Conservation (phyloP, 1,284 basidiomycete genomes). For the Trichosporon asahii region DNA sequence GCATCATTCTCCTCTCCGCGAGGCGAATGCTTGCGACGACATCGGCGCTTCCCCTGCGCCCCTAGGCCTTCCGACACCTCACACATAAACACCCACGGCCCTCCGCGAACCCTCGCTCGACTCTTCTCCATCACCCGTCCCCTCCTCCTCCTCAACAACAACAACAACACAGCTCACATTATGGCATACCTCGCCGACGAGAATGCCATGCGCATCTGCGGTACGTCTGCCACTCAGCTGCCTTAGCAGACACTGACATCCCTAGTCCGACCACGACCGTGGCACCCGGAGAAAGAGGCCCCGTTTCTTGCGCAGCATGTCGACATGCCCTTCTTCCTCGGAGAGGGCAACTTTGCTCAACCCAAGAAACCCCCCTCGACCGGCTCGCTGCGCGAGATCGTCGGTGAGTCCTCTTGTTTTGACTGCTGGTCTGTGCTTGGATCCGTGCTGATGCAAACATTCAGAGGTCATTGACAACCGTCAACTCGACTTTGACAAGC, state of each 20-base stretch:
- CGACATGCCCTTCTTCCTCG: conserved; percentile 62
- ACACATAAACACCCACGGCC: background rate
- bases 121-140: conserved; percentile 22
- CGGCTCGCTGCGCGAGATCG: conserved; percentile 48
- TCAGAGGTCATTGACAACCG: conserved; percentile 55
- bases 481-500: conserved; percentile 85
- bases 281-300: conserved; percentile 70
- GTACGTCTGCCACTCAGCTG: conserved; percentile 3
- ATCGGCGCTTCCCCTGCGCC: conserved; percentile 9
- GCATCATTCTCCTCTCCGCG: background rate
- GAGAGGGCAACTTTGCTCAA: conserved; percentile 71
- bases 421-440: background rate
- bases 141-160: no score
- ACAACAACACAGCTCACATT: conserved; percentile 11
- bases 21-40: conserved; percentile 10
- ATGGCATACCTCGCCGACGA: conserved; percentile 28
- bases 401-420: conserved; percentile 38
- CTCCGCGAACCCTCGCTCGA: background rate
- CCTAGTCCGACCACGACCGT: conserved; percentile 84
- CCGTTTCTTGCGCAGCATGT: conserved; percentile 67
- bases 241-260: background rate
- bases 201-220: conserved; percentile 30
- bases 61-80: conserved; percentile 2
- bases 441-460: conserved; percentile 7
- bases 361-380: conserved; percentile 27